phyloP scores from a whole-genome alignment of 2,329 filamentous ascomycete genomes.

The Verticillium tricorpus region DNA sequence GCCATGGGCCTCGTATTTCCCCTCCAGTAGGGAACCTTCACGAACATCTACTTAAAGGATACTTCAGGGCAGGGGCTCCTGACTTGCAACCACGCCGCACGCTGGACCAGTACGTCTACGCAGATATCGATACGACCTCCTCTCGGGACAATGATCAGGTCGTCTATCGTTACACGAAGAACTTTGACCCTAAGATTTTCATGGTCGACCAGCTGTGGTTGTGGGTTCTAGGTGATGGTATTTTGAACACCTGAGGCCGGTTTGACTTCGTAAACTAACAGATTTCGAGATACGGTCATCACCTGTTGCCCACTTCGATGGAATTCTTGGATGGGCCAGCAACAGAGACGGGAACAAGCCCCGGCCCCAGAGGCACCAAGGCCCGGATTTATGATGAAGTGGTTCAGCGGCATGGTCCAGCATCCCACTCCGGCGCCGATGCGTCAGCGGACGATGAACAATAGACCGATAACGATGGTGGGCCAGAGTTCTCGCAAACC shows the following conservation, averaged over 20 bases:
- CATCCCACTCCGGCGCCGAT: neutral
- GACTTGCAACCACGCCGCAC: slow-evolving; percentile 9
- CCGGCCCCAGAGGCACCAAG: neutral
- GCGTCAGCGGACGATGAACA: neutral
- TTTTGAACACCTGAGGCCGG: slow-evolving; percentile 9
- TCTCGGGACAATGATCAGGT: slow-evolving; percentile 8
- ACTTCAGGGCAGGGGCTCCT: neutral
- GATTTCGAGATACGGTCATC: slow-evolving; percentile 27
- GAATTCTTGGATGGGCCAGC: slow-evolving; percentile 5
- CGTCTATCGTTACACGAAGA: slow-evolving; percentile 8
- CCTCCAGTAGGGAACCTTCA: slow-evolving; percentile 1
- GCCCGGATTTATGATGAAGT: neutral
- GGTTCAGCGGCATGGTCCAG: neutral
- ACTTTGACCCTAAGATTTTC: slow-evolving; percentile 5
- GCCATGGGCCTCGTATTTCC: neutral
- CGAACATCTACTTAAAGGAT: slow-evolving; percentile 1
- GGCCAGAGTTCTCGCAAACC: slow-evolving; percentile 24
- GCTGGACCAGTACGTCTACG: slow-evolving; percentile 8
- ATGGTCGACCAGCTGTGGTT: slow-evolving; percentile 28
- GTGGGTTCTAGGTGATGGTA: slow-evolving; percentile 32
- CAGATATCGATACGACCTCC: slow-evolving; percentile 2
- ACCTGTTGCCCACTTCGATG: slow-evolving; percentile 33
- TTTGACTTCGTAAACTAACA: slow-evolving; percentile 10
- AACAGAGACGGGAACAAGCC: neutral
- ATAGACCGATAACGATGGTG: neutral